Conservation (phyloP, 2,329 filamentous ascomycete genomes). For the Phialophora chinensis region DNA sequence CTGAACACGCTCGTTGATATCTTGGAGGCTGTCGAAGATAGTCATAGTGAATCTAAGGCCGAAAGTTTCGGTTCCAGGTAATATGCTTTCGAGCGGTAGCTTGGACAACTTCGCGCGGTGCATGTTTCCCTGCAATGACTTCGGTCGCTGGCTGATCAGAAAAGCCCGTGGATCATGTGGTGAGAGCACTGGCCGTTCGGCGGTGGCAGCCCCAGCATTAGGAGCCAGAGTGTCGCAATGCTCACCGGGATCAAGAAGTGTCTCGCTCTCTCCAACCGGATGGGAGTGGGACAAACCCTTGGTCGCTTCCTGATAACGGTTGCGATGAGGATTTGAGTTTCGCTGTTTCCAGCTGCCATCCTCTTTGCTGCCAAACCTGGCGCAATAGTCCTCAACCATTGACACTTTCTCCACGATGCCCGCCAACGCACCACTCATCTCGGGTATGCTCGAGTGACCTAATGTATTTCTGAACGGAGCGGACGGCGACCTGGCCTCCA, state of each 20-base stretch:
- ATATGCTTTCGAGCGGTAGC: constrained; percentile 32
- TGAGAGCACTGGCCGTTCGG: constrained; percentile 29
- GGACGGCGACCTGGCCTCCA: background rate
- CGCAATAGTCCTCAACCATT: constrained; percentile 14
- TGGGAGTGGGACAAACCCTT: constrained; percentile 31
- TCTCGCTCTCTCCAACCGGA: background rate
- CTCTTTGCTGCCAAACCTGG: constrained; percentile 12
- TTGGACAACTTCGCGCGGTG: constrained; percentile 32
- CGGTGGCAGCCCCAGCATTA: constrained; percentile 22
- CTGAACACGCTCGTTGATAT: background rate
- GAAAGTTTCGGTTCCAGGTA: constrained; percentile 15
- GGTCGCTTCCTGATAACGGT: constrained; percentile 43
- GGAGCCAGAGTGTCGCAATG: background rate
- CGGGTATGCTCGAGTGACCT: background rate
- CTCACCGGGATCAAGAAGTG: background rate
- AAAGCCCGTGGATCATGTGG: constrained; percentile 42
- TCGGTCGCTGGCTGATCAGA: constrained; percentile 40
- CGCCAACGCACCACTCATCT: background rate
- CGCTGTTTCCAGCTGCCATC: background rate
- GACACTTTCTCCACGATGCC: background rate
- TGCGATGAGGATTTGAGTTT: constrained; percentile 40
- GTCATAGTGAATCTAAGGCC: constrained; percentile 8
- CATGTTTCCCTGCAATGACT: constrained; percentile 9
- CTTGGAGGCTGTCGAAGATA: constrained; percentile 7
- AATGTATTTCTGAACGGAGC: constrained; percentile 10